phyloP scores from a whole-genome alignment of 805 yeast species.

The Kazachstania viticola region DNA sequence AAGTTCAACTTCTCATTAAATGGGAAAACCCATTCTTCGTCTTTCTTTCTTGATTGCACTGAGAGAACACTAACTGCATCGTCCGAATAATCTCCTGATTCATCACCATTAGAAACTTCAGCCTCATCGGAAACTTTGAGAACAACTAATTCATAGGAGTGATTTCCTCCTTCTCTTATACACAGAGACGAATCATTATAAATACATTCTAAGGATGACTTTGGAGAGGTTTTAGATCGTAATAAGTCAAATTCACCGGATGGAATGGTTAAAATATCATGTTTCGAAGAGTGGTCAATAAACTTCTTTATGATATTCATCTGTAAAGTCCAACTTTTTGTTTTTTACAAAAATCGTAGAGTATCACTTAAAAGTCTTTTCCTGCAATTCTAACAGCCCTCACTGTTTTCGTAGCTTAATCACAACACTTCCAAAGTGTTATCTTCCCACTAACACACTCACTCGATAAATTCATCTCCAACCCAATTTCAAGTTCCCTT shows the following conservation, averaged over 20 bases:
- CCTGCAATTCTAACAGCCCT: too few species aligned
- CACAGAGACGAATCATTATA: constrained; percentile 71
- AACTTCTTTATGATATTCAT: constrained; percentile 70
- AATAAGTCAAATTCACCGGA: constrained; percentile 69
- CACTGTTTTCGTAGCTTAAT: too few species aligned
- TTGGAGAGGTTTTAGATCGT: constrained; percentile 70
- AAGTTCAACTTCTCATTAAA: constrained; percentile 52
- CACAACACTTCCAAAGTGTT: too few species aligned
- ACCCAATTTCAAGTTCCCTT: too few species aligned
- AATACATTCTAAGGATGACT: constrained; percentile 74
- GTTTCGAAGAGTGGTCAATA: constrained; percentile 43
- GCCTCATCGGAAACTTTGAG: constrained; percentile 63
- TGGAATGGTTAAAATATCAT: constrained; percentile 58
- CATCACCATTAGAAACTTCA: constrained; percentile 38
- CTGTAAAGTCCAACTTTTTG: too few species aligned
- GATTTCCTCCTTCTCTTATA: constrained; percentile 57
- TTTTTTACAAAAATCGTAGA: too few species aligned
- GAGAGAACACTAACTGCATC: constrained; percentile 27
- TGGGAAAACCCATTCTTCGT: constrained; percentile 53
- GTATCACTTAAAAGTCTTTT: too few species aligned
- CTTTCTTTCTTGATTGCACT: constrained; percentile 22
- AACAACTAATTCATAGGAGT: constrained; percentile 58
- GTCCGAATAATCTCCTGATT: constrained; percentile 33
- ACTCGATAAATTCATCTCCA: background rate
- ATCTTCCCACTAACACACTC: too few species aligned